These are phyloP conservation scores for Pseudogymnoascus sp. DNA, from an alignment of 2,329 filamentous ascomycete species.

Conservation along the genomic window DNA sequence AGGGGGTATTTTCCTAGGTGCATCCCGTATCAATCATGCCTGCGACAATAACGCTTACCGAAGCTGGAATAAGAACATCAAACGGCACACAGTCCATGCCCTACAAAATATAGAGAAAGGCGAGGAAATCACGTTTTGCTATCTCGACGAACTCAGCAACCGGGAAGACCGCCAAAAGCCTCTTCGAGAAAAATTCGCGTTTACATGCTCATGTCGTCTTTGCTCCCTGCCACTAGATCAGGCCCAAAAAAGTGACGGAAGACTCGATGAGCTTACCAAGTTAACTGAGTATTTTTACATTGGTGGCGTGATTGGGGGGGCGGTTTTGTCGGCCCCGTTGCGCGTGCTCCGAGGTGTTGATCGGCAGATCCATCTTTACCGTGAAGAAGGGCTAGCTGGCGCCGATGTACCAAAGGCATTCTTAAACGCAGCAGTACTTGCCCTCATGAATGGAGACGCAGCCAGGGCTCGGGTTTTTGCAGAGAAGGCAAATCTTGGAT, in stretches of 20 bases:
- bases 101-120: slow-evolving; percentile 29
- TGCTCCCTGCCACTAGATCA: slow-evolving; percentile 30
- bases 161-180: slow-evolving; percentile 20
- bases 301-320: slow-evolving; percentile 9
- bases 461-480: slow-evolving; percentile 27
- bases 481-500: slow-evolving; percentile 17
- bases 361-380: slow-evolving; percentile 24
- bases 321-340: slow-evolving; percentile 12
- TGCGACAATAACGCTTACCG: slow-evolving; percentile 32
- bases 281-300: slow-evolving; percentile 22
- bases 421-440: slow-evolving; percentile 24
- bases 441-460: slow-evolving; percentile 27
- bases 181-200: slow-evolving; percentile 28
- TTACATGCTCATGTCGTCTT: slow-evolving; percentile 30
- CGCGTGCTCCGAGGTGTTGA: slow-evolving; percentile 19
- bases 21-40: slow-evolving; percentile 32
- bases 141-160: slow-evolving; percentile 22
- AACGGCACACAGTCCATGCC: slow-evolving; percentile 29
- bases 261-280: slow-evolving; percentile 19
- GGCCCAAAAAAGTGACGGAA: slow-evolving; percentile 28
- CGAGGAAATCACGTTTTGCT: slow-evolving; percentile 33
- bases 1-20: slow-evolving; percentile 29
- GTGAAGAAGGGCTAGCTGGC: slow-evolving; percentile 21
- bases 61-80: slow-evolving; percentile 29
- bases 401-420: slow-evolving; percentile 22